Base-by-base conservation (phyloP, 2,329 filamentous ascomycete genomes). In the Arthrobotrys entomopaga region DNA sequence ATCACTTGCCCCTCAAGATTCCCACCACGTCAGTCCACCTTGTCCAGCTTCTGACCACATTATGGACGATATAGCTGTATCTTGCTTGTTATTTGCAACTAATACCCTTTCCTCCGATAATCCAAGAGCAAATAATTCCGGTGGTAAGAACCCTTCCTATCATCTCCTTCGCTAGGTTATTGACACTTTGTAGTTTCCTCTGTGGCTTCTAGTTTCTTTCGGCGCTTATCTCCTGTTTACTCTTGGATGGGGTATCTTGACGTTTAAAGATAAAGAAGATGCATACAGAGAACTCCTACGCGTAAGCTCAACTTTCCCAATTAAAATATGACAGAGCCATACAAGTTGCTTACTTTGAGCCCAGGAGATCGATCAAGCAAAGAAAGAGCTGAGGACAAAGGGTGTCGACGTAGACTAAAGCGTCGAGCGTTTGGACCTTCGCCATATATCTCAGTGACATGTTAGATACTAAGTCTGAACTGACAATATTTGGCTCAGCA, bases 211-310 rank as follows among this genome's bases (percentile, higher is more conserved):
- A 79, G 91, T 99, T 77, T 89, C 91, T 20, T 93, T 98, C 81
- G 95, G 93, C 82, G 91, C 93, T 76, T 93, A 93, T 83, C 89
- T 99, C 19, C 90, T 99, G 77, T 92, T 90, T 84, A 92, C 92
- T 79, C 90, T 99, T 76, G 95, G 95, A 79, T 91, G 89, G 84
- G 95, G 95, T 77, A 91, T 99, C 79, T 86, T 97, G 81, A 97
- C 92, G 67, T 99, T 99, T 87, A 95, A 97, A 85, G 93, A 98
- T 82, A 92, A 96, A 56, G 93, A 94, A 64, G 87, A 92, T 76
- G 95, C 95, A 60, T 91, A 98, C 83, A 88, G 89, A 81, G 93
- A 97, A 83, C 84, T 99, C 43, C 54, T 79, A 26, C 54, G 49
- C 38, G 69, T 73, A 63, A 73, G 11, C 20, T 20, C 8, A 40